Conservation (phyloP, 305 asterid species). For the Solanum hybrid region DNA sequence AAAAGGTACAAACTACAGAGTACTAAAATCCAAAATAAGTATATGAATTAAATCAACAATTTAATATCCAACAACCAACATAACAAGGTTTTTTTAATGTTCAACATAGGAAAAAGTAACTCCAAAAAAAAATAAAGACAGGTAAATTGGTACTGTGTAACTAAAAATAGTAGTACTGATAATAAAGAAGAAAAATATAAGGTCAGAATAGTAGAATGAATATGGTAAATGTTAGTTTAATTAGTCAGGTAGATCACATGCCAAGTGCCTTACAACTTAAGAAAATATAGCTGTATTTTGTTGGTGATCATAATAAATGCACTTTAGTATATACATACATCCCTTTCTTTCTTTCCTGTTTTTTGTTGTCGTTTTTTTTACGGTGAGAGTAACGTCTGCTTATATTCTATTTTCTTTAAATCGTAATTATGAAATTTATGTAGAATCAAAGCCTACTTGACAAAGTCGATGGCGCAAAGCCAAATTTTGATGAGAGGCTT, state of each 20-base stretch:
- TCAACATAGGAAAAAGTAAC: neutral
- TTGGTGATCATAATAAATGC: neutral
- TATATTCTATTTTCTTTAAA: too few relatives aligned
- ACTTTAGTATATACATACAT: neutral
- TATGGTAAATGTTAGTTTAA: neutral
- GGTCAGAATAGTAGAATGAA: neutral
- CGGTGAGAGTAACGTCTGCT: too few relatives aligned
- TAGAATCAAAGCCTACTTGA: neutral
- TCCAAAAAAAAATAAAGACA: neutral
- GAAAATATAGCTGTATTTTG: neutral
- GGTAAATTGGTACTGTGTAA: neutral
- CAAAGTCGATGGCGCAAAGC: neutral
- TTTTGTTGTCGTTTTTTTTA: too few relatives aligned
- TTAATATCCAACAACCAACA: neutral
- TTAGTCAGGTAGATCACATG: neutral
- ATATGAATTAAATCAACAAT: neutral
- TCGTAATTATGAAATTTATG: neutral
- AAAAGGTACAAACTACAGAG: neutral
- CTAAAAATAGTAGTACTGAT: neutral
- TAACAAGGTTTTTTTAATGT: neutral
- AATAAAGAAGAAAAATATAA: neutral
- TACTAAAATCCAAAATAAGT: neutral
- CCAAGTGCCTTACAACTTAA: neutral
- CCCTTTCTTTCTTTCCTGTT: neutral
- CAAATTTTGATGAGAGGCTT: neutral